A percentile compares a stretch with the other conserved stretches of the same genome.
These are phyloP conservation scores for Boletellus emodensis DNA, from an alignment of 768 basidiomycete species.

Conservation along the genomic window DNA sequence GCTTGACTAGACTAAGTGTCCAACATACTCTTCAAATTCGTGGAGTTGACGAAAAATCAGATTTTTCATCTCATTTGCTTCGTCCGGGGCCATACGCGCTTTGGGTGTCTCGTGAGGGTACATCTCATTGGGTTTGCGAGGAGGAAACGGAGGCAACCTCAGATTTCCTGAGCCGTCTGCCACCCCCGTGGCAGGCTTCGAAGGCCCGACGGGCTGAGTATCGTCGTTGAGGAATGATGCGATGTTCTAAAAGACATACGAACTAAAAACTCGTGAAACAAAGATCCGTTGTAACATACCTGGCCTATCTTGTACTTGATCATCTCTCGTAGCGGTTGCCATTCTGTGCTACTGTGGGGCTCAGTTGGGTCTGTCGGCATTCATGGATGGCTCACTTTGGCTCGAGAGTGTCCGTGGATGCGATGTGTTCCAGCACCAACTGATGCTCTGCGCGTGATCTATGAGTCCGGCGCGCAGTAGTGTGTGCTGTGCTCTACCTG, in stretches of 20 bases:
- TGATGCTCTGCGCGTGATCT: slow-evolving; percentile 50
- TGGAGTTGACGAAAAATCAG: slow-evolving; percentile 62
- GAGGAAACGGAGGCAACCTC: slow-evolving; percentile 70
- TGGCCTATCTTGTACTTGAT: slow-evolving; percentile 70
- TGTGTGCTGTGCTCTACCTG: slow-evolving; percentile 37
- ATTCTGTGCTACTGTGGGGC: slow-evolving; percentile 50
- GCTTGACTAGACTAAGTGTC: not conserved
- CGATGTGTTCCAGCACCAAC: slow-evolving; percentile 54
- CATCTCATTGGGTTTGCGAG: slow-evolving; percentile 46
- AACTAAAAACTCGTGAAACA: not conserved
- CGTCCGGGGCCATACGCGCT: slow-evolving; percentile 55
- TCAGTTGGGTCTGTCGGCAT: slow-evolving; percentile 9
- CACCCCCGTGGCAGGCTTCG: slow-evolving; percentile 34
- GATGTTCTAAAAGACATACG: slow-evolving; percentile 41
- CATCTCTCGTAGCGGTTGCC: slow-evolving; percentile 63
- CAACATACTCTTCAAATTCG: slow-evolving; percentile 67
- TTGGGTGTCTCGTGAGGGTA: slow-evolving; percentile 53
- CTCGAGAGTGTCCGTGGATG: slow-evolving; percentile 62
- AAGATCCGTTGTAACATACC: slow-evolving; percentile 35
- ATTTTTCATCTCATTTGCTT: slow-evolving; percentile 55
- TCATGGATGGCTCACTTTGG: slow-evolving; percentile 32
- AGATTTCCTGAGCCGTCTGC: slow-evolving; percentile 49
- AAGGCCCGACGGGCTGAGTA: slow-evolving; percentile 37
- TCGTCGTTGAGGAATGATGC: slow-evolving; percentile 42
- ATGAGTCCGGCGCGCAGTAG: slow-evolving; percentile 1